Conservation (phyloP, 129 eudicot genomes). For the Helianthus annuus region DNA sequence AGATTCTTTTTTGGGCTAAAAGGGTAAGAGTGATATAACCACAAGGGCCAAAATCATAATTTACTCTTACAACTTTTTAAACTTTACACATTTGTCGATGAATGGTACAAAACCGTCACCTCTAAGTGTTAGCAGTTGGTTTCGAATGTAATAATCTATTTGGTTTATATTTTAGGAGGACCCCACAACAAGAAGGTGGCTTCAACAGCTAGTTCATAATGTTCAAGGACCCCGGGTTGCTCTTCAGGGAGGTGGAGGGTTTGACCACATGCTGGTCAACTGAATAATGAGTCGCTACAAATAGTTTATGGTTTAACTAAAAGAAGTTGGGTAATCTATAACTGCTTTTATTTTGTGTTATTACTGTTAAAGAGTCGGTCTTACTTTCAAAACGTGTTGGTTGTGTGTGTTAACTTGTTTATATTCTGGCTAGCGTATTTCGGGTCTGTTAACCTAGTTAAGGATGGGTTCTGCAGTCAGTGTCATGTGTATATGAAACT, state of each 20-base stretch:
- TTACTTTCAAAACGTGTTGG: neutral
- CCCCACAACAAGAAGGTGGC: constrained; percentile 76
- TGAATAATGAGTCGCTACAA: constrained; percentile 13
- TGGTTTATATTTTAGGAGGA: constrained; percentile 63
- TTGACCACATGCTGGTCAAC: constrained; percentile 77
- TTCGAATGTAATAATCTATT: neutral
- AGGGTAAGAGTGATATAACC: too few relatives aligned
- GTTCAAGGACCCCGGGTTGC: constrained; percentile 75
- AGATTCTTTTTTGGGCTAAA: too few relatives aligned
- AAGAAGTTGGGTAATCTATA: neutral
- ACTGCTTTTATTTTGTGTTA: neutral
- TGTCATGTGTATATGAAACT: constrained; percentile 27
- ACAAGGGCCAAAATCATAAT: too few relatives aligned
- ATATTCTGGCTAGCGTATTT: constrained; percentile 14
- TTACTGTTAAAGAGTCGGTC: neutral
- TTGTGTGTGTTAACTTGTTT: constrained; percentile 24
- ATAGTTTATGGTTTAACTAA: constrained; percentile 22
- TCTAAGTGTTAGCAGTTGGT: neutral
- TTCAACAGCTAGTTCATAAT: constrained; percentile 73
- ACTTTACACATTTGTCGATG: neutral
- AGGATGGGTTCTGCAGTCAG: neutral
- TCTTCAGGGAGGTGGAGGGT: constrained; percentile 70
- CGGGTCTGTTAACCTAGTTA: constrained; percentile 14
- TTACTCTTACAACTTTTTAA: neutral
- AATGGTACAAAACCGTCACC: neutral